phyloP scores from a whole-genome alignment of 257 asterid species.

The Capsicum rhomboideum region DNA sequence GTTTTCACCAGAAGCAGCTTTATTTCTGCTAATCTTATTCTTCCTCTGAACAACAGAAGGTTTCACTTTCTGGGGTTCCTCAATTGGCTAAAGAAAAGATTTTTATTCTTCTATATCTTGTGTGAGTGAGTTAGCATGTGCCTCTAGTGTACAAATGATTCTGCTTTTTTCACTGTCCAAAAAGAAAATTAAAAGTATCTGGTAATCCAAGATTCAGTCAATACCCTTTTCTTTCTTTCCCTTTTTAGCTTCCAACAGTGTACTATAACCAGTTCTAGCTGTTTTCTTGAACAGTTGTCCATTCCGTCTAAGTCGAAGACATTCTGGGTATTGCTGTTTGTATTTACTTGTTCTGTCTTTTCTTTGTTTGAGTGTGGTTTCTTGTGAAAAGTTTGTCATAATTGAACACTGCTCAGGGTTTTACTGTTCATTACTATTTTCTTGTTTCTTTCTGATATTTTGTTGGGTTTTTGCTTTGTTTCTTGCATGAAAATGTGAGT shows the following conservation, averaged over 20 bases:
- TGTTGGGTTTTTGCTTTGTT: background rate
- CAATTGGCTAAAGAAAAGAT: background rate
- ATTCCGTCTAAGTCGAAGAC: conserved; percentile 15
- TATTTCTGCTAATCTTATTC: conserved; percentile 3
- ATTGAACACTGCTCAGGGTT: conserved; percentile 3
- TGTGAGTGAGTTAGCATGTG: background rate
- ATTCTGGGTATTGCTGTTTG: conserved; percentile 13
- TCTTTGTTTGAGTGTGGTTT: conserved; percentile 34
- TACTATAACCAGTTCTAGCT: conserved; percentile 39
- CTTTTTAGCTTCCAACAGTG: conserved; percentile 1
- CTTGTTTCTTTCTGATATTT: background rate
- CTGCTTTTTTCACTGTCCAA: conserved; percentile 15
- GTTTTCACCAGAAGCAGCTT: conserved; percentile 40
- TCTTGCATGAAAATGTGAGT: background rate
- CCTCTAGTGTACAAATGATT: conserved; percentile 9
- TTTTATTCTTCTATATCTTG: background rate
- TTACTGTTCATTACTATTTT: conserved; percentile 11
- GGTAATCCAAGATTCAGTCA: background rate
- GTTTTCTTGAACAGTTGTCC: conserved; percentile 17
- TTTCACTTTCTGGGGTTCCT: conserved; percentile 23
- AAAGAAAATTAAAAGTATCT: background rate
- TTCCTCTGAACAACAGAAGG: background rate
- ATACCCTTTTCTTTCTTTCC: conserved; percentile 24
- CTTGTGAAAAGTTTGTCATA: conserved; percentile 10
- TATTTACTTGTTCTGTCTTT: conserved; percentile 19